phyloP scores from a whole-genome alignment of 345 rosid species.

The Combretum micranthum region DNA sequence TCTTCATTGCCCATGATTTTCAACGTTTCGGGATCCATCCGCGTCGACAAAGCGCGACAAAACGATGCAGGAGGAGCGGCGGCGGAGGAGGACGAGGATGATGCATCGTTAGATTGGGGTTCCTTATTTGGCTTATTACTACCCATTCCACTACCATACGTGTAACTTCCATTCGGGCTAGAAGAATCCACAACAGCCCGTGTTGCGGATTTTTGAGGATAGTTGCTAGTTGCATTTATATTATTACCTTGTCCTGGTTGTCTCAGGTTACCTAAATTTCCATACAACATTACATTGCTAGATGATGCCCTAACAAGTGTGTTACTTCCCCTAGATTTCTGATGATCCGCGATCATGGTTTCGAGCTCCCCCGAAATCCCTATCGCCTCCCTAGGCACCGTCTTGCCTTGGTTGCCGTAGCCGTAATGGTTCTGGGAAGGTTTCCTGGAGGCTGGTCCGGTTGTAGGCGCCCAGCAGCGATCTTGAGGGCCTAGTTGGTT shows the following conservation, averaged over 20 bases:
- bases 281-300: conserved; percentile 64
- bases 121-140: conserved; percentile 30
- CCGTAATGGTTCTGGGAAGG: not conserved
- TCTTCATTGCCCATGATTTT: conserved; percentile 97
- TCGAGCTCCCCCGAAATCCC: conserved; percentile 90
- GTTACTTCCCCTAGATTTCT: conserved; percentile 38
- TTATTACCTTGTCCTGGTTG: conserved; percentile 37
- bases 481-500: not conserved
- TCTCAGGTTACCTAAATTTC: conserved; percentile 73
- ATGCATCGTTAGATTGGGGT: conserved; percentile 2
- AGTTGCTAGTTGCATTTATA: conserved; percentile 12
- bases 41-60: conserved; percentile 76
- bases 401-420: conserved; percentile 37
- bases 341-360: conserved; percentile 66
- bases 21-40: conserved; percentile 93
- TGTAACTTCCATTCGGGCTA: conserved; percentile 21
- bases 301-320: conserved; percentile 81
- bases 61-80: conserved; percentile 33
- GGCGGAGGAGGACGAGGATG: no score
- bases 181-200: conserved; percentile 13
- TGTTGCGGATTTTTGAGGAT: conserved; percentile 18
- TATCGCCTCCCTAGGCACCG: conserved; percentile 43
- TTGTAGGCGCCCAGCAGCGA: not conserved
- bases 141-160: conserved; percentile 39
- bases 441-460: no score